phyloP scores from a whole-genome alignment of 2,329 filamentous ascomycete species.

The Simplicillium sp. region DNA sequence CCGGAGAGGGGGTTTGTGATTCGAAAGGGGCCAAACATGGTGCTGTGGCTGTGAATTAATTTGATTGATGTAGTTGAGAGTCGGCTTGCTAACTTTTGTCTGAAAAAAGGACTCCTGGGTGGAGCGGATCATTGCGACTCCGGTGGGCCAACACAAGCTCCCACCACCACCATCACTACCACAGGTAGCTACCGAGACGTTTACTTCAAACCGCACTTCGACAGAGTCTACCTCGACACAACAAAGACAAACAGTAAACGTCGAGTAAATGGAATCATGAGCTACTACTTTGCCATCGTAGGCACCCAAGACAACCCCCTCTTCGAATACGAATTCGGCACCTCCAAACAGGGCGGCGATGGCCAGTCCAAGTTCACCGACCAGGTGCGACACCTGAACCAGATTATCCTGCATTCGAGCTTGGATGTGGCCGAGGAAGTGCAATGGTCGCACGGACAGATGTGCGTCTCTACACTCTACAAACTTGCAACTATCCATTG shows the following conservation, averaged over 20 bases:
- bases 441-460: constrained; percentile 80
- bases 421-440: constrained; percentile 94
- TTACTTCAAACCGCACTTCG: constrained; percentile 48
- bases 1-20: constrained; percentile 66
- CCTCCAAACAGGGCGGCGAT: constrained; percentile 91
- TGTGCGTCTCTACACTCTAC: constrained; percentile 44
- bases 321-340: constrained; percentile 96
- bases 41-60: constrained; percentile 4
- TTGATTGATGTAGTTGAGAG: constrained; percentile 6
- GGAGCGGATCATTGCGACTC: constrained; percentile 18
- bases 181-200: constrained; percentile 43
- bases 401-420: constrained; percentile 91
- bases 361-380: constrained; percentile 82
- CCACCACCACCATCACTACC: background rate
- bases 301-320: constrained; percentile 92
- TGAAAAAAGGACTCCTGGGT: constrained; percentile 4
- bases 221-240: constrained; percentile 34
- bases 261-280: constrained; percentile 52
- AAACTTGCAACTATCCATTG: too few species aligned
- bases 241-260: too few species aligned
- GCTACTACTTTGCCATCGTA: constrained; percentile 97
- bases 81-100: constrained; percentile 6
- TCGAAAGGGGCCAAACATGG: constrained; percentile 79
- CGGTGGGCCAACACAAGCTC: background rate
- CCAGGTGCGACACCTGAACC: constrained; percentile 86